Conservation (phyloP, 306 rosid genomes). For the Datisca glomerata region DNA sequence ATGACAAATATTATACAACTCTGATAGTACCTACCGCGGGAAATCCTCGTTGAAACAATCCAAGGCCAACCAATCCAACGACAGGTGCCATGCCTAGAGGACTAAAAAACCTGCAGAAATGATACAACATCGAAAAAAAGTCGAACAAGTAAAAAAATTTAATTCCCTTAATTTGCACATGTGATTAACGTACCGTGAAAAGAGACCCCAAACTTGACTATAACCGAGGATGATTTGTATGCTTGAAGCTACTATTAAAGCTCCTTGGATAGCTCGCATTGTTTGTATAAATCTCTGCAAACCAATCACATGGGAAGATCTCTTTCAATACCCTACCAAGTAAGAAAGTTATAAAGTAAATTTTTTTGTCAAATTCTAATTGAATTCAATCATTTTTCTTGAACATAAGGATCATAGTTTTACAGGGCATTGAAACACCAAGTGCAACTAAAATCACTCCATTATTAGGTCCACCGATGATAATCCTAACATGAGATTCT, state of each 20-base stretch:
- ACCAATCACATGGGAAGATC: slow-evolving; percentile 75
- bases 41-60: slow-evolving; percentile 81
- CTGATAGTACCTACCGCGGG: slow-evolving; percentile 74
- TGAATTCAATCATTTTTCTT: slow-evolving; percentile 13
- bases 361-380: slow-evolving; percentile 15
- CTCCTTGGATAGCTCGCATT: slow-evolving; percentile 98
- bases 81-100: slow-evolving; percentile 99
- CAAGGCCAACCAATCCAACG: slow-evolving; percentile 88
- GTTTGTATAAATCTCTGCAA: slow-evolving; percentile 97
- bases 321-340: slow-evolving; percentile 82
- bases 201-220: slow-evolving; percentile 97
- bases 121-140: too few relatives aligned
- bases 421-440: neutral
- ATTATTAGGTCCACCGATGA: too few relatives aligned
- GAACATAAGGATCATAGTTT: too few relatives aligned
- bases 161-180: neutral
- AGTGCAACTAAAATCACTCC: too few relatives aligned
- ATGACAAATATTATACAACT: too few relatives aligned
- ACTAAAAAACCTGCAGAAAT: slow-evolving; percentile 73
- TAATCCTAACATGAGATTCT: too few relatives aligned
- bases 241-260: slow-evolving; percentile 83
- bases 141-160: too few relatives aligned
- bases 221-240: slow-evolving; percentile 91
- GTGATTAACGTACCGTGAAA: slow-evolving; percentile 47
- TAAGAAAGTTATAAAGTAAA: slow-evolving; percentile 43